phyloP scores from a whole-genome alignment of 108 stramenopile genomes.

The Nitzschia sp. region DNA sequence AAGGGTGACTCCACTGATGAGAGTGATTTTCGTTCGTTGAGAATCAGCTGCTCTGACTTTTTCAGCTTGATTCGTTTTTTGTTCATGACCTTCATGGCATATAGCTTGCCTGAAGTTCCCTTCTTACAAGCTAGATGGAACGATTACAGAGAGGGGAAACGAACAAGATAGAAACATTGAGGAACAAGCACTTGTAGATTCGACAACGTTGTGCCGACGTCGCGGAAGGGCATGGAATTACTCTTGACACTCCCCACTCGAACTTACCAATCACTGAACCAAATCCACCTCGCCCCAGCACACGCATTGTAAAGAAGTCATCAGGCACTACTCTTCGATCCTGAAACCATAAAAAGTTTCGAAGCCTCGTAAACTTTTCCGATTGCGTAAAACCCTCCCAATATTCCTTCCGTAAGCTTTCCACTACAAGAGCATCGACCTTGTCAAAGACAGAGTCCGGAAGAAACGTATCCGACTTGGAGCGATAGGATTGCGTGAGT shows the following conservation, averaged over 20 bases:
- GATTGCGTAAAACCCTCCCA: conserved; percentile 67
- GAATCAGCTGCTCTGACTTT: conserved; percentile 86
- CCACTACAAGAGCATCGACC: conserved; percentile 60
- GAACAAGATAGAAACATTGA: not conserved
- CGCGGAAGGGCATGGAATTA: too few relatives aligned
- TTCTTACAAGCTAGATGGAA: conserved; percentile 86
- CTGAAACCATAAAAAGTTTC: conserved; percentile 79
- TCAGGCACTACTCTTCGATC: conserved; percentile 79
- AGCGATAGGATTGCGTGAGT: conserved; percentile 23
- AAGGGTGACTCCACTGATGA: conserved; percentile 88
- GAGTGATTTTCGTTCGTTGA: conserved; percentile 88
- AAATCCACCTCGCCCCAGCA: conserved; percentile 93
- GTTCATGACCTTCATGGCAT: conserved; percentile 98
- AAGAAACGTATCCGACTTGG: conserved; percentile 14
- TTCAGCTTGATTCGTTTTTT: conserved; percentile 94
- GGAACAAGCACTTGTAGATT: not conserved
- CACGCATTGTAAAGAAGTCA: conserved; percentile 93
- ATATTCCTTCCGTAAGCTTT: conserved; percentile 56
- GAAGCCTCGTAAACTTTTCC: conserved; percentile 49
- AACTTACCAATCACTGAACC: conserved; percentile 91
- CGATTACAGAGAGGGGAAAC: not conserved
- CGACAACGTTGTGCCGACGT: too few relatives aligned
- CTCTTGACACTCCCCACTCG: too few relatives aligned
- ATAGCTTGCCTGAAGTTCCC: conserved; percentile 92
- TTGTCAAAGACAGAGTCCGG: conserved; percentile 68